These are phyloP conservation scores for Didymella keratinophila DNA, from an alignment of 2,329 filamentous ascomycete genomes.

Conservation along the genomic window DNA sequence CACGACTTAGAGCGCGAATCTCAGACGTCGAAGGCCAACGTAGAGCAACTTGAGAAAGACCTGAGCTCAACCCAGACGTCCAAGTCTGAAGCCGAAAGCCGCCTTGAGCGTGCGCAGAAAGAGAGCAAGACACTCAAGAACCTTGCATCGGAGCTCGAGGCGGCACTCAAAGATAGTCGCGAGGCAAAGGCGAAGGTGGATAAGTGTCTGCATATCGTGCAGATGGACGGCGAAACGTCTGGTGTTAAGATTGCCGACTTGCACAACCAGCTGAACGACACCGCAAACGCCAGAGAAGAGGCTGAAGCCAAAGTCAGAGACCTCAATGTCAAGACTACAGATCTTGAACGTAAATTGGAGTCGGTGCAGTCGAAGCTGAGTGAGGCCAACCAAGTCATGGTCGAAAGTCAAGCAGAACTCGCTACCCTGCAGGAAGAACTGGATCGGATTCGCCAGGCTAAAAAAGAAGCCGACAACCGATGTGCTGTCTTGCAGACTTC, in stretches of 20 bases:
- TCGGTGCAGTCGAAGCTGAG: slow-evolving; percentile 21
- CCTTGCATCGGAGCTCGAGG: slow-evolving; percentile 27
- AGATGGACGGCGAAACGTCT: slow-evolving; percentile 22
- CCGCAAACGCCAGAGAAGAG: slow-evolving; percentile 16
- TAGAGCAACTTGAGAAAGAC: slow-evolving; percentile 22
- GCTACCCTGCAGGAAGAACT: slow-evolving; percentile 30
- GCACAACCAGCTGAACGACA: slow-evolving; percentile 16
- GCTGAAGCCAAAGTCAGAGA: slow-evolving; percentile 20
- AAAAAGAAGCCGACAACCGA: slow-evolving; percentile 30
- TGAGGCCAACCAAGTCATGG: slow-evolving; percentile 22
- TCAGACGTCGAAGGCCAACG: slow-evolving; percentile 11
- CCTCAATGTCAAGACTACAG: slow-evolving; percentile 3
- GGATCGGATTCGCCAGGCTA: slow-evolving; percentile 24
- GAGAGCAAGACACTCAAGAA: slow-evolving; percentile 24
- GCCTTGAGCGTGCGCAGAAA: slow-evolving; percentile 20
- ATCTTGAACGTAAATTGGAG: slow-evolving; percentile 23
- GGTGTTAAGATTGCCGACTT: slow-evolving; percentile 21
- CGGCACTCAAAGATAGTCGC: slow-evolving; percentile 23
- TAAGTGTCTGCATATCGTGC: slow-evolving; percentile 15
- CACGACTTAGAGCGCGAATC: slow-evolving; percentile 14
- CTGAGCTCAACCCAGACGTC: slow-evolving; percentile 12
- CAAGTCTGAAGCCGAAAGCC: slow-evolving; percentile 16
- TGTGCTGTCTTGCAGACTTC: slow-evolving; percentile 26
- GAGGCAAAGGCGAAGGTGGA: slow-evolving; percentile 20
- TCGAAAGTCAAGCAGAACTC: slow-evolving; percentile 23